Percentiles rank a stretch among this genome's conserved stretches.
Evolutionary conservation across 2,329 filamentous ascomycete species (phyloP).

Genomic region (Colletotrichum acutatum): DNA sequence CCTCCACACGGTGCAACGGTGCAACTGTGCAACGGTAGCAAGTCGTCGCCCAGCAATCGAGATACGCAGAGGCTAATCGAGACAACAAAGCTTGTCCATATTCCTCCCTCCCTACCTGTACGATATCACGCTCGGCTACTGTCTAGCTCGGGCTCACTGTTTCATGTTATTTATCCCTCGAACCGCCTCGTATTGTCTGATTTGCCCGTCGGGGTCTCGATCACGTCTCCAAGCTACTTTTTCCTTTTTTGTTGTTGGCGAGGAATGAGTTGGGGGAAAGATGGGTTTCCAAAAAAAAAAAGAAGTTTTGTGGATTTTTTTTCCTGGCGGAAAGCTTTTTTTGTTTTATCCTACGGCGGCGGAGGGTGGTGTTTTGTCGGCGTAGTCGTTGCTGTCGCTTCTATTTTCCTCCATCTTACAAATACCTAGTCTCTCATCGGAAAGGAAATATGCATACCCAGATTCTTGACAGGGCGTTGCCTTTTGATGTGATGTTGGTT

Average conservation of each 20-base stretch:
- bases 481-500: background rate
- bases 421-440: constrained; percentile 35
- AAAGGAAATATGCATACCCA: constrained; percentile 34
- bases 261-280: constrained; percentile 38
- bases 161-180: constrained; percentile 25
- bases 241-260: constrained; percentile 38
- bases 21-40: background rate
- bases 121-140: constrained; percentile 35
- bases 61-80: constrained; percentile 31
- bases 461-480: constrained; percentile 12
- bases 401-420: constrained; percentile 18
- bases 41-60: constrained; percentile 4
- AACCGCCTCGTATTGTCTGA: background rate
- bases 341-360: constrained; percentile 10
- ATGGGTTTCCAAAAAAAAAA: constrained; percentile 27
- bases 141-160: constrained; percentile 27
- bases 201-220: background rate
- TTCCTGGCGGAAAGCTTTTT: constrained; percentile 37
- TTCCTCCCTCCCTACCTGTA: constrained; percentile 22
- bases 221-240: constrained; percentile 2
- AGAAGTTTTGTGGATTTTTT: constrained; percentile 37
- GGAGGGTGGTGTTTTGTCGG: constrained; percentile 34
- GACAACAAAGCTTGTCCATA: constrained; percentile 13
- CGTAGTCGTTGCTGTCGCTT: constrained; percentile 20
- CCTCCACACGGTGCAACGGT: background rate